phyloP scores from a whole-genome alignment of 441 rosid genomes.

The Arabidopsis hybrid region DNA sequence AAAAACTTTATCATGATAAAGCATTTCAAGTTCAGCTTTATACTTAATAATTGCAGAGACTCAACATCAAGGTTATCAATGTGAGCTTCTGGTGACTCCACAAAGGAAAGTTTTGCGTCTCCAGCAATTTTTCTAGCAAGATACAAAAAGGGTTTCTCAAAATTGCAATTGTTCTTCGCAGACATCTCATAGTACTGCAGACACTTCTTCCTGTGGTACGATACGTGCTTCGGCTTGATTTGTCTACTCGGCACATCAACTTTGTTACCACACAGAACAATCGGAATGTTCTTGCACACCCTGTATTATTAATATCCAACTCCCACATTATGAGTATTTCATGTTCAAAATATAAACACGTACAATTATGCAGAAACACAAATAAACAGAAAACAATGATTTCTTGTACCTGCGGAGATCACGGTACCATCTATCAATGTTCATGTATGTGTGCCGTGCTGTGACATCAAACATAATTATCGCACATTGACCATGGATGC shows the following conservation, averaged over 20 bases:
- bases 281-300: conserved; percentile 82
- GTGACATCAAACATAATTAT: conserved; percentile 92
- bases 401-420: conserved; percentile 61
- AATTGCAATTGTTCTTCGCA: conserved; percentile 83
- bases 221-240: conserved; percentile 88
- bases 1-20: background rate
- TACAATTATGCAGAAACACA: background rate
- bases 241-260: conserved; percentile 86
- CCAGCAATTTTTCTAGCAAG: conserved; percentile 91
- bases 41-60: no score
- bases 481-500: conserved; percentile 92
- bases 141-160: conserved; percentile 89
- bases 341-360: background rate
- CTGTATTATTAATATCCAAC: conserved; percentile 37
- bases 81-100: conserved; percentile 65
- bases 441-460: conserved; percentile 77
- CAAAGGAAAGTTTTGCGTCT: conserved; percentile 65
- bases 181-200: conserved; percentile 82
- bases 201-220: conserved; percentile 84
- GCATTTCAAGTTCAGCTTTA: background rate
- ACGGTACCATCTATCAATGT: conserved; percentile 86
- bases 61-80: conserved; percentile 50
- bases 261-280: conserved; percentile 85
- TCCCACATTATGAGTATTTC: background rate
- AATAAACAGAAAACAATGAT: background rate